Evolutionary conservation across 148 eudicot species (phyloP).

Genomic region (Amaranthus palmeri): DNA sequence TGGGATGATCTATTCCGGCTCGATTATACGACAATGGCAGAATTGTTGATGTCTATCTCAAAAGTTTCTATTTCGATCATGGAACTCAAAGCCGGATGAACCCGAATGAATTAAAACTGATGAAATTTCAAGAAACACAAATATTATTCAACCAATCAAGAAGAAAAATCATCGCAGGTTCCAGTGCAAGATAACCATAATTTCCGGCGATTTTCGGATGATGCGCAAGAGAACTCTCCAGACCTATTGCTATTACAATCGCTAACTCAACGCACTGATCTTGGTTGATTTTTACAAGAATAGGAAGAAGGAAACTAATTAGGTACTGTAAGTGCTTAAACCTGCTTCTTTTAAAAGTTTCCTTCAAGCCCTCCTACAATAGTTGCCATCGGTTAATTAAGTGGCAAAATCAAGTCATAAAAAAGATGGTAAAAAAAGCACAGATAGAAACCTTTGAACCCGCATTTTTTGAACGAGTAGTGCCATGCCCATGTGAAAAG

Average conservation of each 20-base stretch:
- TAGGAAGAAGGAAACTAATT: slow-evolving; percentile 65
- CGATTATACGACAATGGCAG: too few relatives aligned
- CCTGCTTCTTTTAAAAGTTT: slow-evolving; percentile 34
- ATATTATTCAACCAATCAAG: too few relatives aligned
- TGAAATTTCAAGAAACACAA: too few relatives aligned
- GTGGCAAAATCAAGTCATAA: not conserved
- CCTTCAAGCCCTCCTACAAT: slow-evolving; percentile 36
- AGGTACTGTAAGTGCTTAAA: slow-evolving; percentile 55
- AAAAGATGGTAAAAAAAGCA: not conserved
- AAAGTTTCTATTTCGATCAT: too few relatives aligned
- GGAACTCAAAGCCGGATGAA: too few relatives aligned
- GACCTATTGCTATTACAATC: slow-evolving; percentile 76
- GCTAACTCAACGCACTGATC: slow-evolving; percentile 56
- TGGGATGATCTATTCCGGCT: too few relatives aligned
- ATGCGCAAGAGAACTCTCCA: slow-evolving; percentile 60
- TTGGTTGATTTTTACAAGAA: slow-evolving; percentile 52
- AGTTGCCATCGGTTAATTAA: not conserved
- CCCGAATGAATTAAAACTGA: too few relatives aligned
- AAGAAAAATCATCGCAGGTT: slow-evolving; percentile 40
- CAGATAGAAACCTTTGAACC: slow-evolving; percentile 41
- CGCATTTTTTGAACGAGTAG: slow-evolving; percentile 33
- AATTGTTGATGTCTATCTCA: too few relatives aligned
- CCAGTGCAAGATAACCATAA: slow-evolving; percentile 51
- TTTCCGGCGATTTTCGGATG: slow-evolving; percentile 45
- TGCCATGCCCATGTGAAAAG: not conserved